Conservation (phyloP, 495 filamentous ascomycete genomes). For the Bacidia gigantensis region DNA sequence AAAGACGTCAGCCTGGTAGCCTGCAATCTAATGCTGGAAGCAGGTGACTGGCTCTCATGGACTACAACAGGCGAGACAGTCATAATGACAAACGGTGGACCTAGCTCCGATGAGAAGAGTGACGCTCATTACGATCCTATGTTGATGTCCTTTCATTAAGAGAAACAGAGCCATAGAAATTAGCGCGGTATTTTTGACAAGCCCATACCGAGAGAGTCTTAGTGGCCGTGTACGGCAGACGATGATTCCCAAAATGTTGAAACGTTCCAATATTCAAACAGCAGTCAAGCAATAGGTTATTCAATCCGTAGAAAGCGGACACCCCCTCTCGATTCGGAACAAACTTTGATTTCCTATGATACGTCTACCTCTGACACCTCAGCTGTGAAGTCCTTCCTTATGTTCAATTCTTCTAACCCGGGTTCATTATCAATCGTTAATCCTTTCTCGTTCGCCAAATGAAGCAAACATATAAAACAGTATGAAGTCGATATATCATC, state of each 20-base stretch:
- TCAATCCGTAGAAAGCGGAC: no score
- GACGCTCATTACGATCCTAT: not conserved
- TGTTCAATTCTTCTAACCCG: conserved; percentile 18
- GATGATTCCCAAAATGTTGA: no score
- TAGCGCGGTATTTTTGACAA: no score
- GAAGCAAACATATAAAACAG: conserved; percentile 93
- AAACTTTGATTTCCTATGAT: not conserved
- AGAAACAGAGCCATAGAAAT: no score
- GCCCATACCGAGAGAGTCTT: no score
- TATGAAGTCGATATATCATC: conserved; percentile 92
- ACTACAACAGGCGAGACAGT: conserved; percentile 32
- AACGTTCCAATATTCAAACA: no score
- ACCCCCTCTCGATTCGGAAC: no score
- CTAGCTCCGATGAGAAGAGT: not conserved
- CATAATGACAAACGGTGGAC: no score
- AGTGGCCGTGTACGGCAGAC: no score
- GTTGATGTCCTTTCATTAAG: no score
- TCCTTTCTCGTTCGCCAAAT: conserved; percentile 95
- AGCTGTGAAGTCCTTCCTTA: conserved; percentile 15
- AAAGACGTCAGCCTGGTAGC: conserved; percentile 28
- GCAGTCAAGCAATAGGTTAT: no score
- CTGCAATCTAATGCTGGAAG: conserved; percentile 24
- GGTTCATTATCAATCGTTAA: conserved; percentile 29
- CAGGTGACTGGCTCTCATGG: conserved; percentile 18
- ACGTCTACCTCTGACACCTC: conserved; percentile 11